These are phyloP conservation scores for Hirsutella thompsonii DNA, from an alignment of 2,329 filamentous ascomycete genomes.

Conservation along the genomic window DNA sequence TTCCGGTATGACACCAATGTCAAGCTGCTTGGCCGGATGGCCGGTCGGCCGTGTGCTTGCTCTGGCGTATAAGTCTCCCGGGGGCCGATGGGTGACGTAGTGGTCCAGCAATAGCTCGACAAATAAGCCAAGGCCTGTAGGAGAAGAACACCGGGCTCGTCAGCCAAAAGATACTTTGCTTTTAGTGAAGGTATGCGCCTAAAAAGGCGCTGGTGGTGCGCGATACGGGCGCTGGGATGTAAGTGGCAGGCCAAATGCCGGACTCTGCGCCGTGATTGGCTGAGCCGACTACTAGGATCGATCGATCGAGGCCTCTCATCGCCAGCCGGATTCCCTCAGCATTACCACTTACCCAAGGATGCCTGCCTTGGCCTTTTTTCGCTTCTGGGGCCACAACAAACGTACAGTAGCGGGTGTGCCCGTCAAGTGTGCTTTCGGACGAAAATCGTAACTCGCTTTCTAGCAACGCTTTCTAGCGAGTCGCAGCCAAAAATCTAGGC, in stretches of 20 bases:
- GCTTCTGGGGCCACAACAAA: too few species aligned
- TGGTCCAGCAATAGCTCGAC: background rate
- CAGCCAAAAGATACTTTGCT: background rate
- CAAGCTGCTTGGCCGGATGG: background rate
- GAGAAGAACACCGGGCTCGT: background rate
- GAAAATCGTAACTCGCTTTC: too few species aligned
- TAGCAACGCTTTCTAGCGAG: too few species aligned
- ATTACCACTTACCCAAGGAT: background rate
- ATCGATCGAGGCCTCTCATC: constrained; percentile 15
- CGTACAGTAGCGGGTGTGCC: too few species aligned
- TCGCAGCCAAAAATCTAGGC: too few species aligned
- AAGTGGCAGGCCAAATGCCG: background rate
- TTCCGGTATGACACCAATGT: background rate
- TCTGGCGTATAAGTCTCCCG: background rate
- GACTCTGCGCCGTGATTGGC: constrained; percentile 2
- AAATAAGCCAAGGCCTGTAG: background rate
- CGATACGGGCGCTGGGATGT: background rate
- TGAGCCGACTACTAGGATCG: constrained; percentile 10
- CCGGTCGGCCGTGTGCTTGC: background rate
- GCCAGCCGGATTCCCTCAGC: background rate
- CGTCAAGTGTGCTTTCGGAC: too few species aligned
- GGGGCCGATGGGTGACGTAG: constrained; percentile 4
- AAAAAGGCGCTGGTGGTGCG: background rate
- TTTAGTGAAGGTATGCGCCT: background rate
- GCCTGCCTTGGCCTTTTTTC: background rate